Evolutionary conservation across 1,139 yeast species (phyloP), one percentile per base, ranked within the genome.

Genomic region (Petasospora fabianii): DNA sequence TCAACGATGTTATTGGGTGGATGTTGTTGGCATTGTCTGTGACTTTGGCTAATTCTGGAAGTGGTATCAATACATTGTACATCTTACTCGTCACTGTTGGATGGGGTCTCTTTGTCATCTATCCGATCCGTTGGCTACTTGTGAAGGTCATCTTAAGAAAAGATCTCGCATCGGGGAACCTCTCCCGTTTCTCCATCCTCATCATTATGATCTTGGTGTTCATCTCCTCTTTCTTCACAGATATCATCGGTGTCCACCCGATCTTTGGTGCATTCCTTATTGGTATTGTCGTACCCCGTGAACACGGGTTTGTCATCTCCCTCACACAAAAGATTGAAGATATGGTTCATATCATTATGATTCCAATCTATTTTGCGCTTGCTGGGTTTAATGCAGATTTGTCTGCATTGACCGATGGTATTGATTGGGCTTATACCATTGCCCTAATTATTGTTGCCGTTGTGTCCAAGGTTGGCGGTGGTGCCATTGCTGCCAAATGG

Each of bases 1-100:
- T 80, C 32, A 84, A 84, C 55, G 95, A 84, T 56, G 73, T 84
- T 50, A 59, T 81, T n/a, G 94, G 94, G 3, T 84, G 94, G 95
- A 75, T 84, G 42, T 64, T 84, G 39, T 69, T 84, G 47, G 94
- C 94, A 0, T 66, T 84, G 46, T 77, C 81, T 37, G 82, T 84
- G 35, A 83, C 90, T 12, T 66, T 84, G 46, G 88, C 90, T 8
- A 84, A 81, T 57, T 69, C 90, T 1, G 73, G 77, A n/a, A 57
- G 69, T 11, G 71, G 75, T 33, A 75, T 82, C 30, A 75, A 74
- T 44, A 80, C 88, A 0, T 75, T 82, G 5, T 84, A 82, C 59
- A 81, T 84, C 40, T 64, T 84, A 30, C 64, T 84, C 12, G 71
- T 81, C 32, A 73, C 81, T 1, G 60, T 72, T 16, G 94, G 79